A percentile compares a stretch with the other conserved stretches of the same genome.
phyloP scores from a whole-genome alignment of 1,284 basidiomycete species.

The Papiliotrema nemorosa region DNA sequence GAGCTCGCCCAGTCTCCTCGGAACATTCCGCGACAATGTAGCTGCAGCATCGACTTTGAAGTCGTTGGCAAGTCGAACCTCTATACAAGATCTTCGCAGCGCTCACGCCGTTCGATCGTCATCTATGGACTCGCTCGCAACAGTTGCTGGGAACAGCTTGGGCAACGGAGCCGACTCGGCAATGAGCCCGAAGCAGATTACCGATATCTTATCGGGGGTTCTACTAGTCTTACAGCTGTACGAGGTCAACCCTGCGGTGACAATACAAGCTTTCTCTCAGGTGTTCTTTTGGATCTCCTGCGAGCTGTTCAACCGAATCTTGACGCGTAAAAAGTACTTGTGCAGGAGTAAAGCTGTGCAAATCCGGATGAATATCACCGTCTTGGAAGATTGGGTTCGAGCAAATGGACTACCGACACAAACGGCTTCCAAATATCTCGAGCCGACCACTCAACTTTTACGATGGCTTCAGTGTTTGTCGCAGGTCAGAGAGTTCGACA shows the following conservation, averaged over 20 bases:
- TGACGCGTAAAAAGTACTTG: slow-evolving; percentile 86
- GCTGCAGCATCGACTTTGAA: slow-evolving; percentile 10
- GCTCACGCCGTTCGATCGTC: slow-evolving; percentile 10
- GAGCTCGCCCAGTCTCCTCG: slow-evolving; percentile 17
- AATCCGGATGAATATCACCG: slow-evolving; percentile 80
- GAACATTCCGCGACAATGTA: slow-evolving; percentile 15
- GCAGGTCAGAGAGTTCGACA: slow-evolving; percentile 77
- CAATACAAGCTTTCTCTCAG: slow-evolving; percentile 90
- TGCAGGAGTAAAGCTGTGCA: slow-evolving; percentile 88
- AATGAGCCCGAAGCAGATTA: slow-evolving; percentile 61
- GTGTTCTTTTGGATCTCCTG: slow-evolving; percentile 57
- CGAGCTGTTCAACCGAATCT: slow-evolving; percentile 90
- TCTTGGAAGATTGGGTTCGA: slow-evolving; percentile 88
- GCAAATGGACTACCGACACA: slow-evolving; percentile 66
- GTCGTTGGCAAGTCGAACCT: slow-evolving; percentile 16
- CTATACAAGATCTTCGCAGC: slow-evolving; percentile 29
- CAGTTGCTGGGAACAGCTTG: slow-evolving; percentile 1
- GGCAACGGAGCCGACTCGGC: neutral
- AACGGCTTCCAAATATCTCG: slow-evolving; percentile 70
- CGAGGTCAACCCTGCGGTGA: slow-evolving; percentile 85
- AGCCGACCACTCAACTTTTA: slow-evolving; percentile 74
- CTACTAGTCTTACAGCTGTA: slow-evolving; percentile 80
- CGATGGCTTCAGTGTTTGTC: slow-evolving; percentile 67
- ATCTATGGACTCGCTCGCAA: slow-evolving; percentile 16
- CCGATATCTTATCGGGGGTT: slow-evolving; percentile 79